These are phyloP conservation scores for Gyrodon lividus DNA, from an alignment of 768 basidiomycete genomes.

Conservation along the genomic window DNA sequence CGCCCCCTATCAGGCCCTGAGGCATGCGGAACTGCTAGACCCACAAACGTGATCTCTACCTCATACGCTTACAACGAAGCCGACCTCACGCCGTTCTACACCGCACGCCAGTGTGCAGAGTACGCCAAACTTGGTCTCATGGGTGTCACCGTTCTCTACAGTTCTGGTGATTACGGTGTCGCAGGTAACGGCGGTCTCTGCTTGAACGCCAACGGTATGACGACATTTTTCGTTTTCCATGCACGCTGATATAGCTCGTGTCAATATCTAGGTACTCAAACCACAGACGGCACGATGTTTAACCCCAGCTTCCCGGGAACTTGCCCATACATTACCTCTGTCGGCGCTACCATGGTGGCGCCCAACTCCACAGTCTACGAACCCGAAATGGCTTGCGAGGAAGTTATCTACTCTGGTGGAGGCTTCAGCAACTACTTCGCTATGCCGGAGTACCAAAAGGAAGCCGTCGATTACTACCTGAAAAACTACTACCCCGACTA, in stretches of 20 bases:
- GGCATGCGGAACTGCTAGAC: slow-evolving; percentile 37
- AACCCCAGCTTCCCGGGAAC: slow-evolving; percentile 43
- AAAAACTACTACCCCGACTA: slow-evolving; percentile 29
- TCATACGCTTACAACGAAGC: slow-evolving; percentile 41
- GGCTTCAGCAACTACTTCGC: slow-evolving; percentile 44
- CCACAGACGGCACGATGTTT: slow-evolving; percentile 31
- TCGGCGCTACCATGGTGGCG: slow-evolving; percentile 49
- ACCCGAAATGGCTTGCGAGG: slow-evolving; percentile 30
- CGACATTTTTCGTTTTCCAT: neutral
- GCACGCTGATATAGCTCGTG: neutral
- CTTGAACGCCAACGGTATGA: slow-evolving; percentile 28
- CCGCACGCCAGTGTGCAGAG: slow-evolving; percentile 42
- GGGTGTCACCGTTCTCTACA: slow-evolving; percentile 43
- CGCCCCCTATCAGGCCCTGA: slow-evolving; percentile 19
- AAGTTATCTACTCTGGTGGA: slow-evolving; percentile 29
- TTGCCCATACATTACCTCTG: slow-evolving; percentile 45
- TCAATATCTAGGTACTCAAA: slow-evolving; percentile 25
- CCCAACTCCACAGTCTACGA: slow-evolving; percentile 30
- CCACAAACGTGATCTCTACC: slow-evolving; percentile 40
- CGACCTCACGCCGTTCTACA: slow-evolving; percentile 34
- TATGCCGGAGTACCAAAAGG: slow-evolving; percentile 40
- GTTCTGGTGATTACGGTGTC: slow-evolving; percentile 47
- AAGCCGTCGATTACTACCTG: slow-evolving; percentile 32
- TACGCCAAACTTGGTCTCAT: slow-evolving; percentile 46
- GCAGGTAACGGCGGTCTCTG: slow-evolving; percentile 35